phyloP scores from a whole-genome alignment of 2,329 filamentous ascomycete species.

The Didymella segeticola region DNA sequence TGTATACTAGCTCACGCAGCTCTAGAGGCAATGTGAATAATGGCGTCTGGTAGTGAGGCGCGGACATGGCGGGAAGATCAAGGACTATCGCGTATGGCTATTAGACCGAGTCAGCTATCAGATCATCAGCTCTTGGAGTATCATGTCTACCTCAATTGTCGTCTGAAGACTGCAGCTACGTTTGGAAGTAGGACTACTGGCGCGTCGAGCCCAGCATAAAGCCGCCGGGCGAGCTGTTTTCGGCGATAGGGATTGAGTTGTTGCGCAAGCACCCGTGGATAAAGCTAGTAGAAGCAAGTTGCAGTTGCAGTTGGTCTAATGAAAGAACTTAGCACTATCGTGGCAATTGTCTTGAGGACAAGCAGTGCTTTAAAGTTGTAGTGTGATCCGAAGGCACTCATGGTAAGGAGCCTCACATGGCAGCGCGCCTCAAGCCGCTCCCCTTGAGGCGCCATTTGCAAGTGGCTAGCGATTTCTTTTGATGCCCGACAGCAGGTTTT shows the following conservation, averaged over 20 bases:
- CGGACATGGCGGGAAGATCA: background rate
- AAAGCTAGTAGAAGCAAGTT: background rate
- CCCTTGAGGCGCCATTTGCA: background rate
- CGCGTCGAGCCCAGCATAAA: background rate
- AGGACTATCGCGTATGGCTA: background rate
- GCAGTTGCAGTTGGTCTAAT: slow-evolving; percentile 4
- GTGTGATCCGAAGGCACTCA: slow-evolving; percentile 1
- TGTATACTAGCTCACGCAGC: slow-evolving; percentile 41
- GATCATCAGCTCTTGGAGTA: background rate
- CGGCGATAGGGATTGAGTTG: background rate
- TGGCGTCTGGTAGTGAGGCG: background rate
- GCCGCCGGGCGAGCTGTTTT: background rate
- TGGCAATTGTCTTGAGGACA: slow-evolving; percentile 8
- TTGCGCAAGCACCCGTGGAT: background rate
- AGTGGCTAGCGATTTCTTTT: slow-evolving; percentile 11
- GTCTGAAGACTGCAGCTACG: background rate
- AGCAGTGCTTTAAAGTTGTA: slow-evolving; percentile 7
- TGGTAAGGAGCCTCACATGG: background rate
- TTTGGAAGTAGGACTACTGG: background rate
- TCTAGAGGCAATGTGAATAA: slow-evolving; percentile 39
- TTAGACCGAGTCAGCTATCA: slow-evolving; percentile 2
- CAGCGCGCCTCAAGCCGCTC: background rate
- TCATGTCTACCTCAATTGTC: slow-evolving; percentile 4
- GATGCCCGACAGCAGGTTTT: slow-evolving; percentile 3
- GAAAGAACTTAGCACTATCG: background rate